Base-by-base conservation (phyloP, 176 grass and related monocot species). In the Metroxylon sagu region DNA sequence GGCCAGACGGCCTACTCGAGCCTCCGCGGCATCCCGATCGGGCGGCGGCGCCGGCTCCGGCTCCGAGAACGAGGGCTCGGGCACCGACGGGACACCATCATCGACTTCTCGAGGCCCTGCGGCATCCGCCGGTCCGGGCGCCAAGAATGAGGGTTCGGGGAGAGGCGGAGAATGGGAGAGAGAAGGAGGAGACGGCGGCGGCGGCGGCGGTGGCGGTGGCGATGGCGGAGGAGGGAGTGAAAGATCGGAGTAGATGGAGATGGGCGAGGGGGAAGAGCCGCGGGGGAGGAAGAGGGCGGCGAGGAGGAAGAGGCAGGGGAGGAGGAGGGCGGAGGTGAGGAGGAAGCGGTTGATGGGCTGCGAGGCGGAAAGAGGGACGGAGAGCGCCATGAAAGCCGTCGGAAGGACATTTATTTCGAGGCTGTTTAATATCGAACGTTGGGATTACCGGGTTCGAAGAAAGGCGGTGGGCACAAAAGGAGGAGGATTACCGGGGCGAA, bases 231-330 rank as follows among this genome's bases (percentile, higher is more conserved):
- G 18, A 56, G 55, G 53, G 5, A 18, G 48, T 7, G 49, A 61
- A 8, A 23, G 59, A 10, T 27, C 59, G 2, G 75, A 76, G 68
- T 79, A 64, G 63, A 77, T 77, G 50, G 43, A 39, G 78, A 64
- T 19, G 72, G 48, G 70, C 21, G 64, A 64, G 54, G 69, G 56
- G 57, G 54, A 52, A 29, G 66, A 49, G 3, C 56, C 5, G 43
- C 29, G 73, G 4, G 58, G 23, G 26, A 71, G 49, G n/a, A 59
- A 5, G 53, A n/a, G 19, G 61, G 66, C 25, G 10, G 75, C 25
- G 52, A 60, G 57, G 52, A 89, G 21, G 68, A 89, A 87, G 56
- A 87, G 55, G 52, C 79, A 61, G 57, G 77, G 48, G n/a, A 74
- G 28, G 27, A 89, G 67, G 16, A 70, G 70, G 59, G 63, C 14